Base-by-base conservation (phyloP, 352 stramenopile genomes). In the Phytophthora megakarya region DNA sequence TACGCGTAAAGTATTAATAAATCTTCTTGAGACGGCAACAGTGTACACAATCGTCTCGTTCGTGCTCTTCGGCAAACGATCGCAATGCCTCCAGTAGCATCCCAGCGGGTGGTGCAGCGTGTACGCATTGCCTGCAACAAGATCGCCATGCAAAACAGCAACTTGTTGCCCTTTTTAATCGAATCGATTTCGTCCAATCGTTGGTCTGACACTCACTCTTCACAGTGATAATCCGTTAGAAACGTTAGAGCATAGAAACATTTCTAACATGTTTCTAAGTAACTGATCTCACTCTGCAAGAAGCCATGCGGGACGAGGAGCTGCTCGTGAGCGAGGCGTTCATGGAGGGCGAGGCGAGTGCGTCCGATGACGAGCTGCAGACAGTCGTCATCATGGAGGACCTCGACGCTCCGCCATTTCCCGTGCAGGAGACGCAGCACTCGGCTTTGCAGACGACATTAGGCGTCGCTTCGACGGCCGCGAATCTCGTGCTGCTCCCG, bases 401-500 rank as follows among this genome's bases (percentile, higher is more conserved):
- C 22, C 32, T 72, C 19, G 37, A 66, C 1, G 13, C 46, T 5
- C 30, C 40, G 11, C 39, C 49, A 5, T 16, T 52, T 3, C 5
- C 28, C 3, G 22, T 44, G 9, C 28, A 23, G 9, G 42, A 65
- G 25, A 12, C 39, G 19, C 60, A 62, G 33, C 58, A 32, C 11
- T 66, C 55, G 3, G 55, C 56, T n/a, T 61, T 92, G 16, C 75
- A 85, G 47, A 65, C 76, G 43, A 89, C 80, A 48, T 68, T 92
- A 5, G 72, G 67, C 25, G 67, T 89, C 18, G 82, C 82, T 50
- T 84, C 76, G 1, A 76, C 66, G 3, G 80, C 82, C 6, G 82
- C 82, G n/a, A 87, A 59, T 50, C 59, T 90, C 18, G 73, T 89
- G 71, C 63, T 92, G 5, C 75, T 75, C 21, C 84, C 83, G 44